Percentiles rank a stretch among this genome's conserved stretches.
phyloP scores from a whole-genome alignment of 208 protist species.

The Kentomonas sorsogonicus region DNA sequence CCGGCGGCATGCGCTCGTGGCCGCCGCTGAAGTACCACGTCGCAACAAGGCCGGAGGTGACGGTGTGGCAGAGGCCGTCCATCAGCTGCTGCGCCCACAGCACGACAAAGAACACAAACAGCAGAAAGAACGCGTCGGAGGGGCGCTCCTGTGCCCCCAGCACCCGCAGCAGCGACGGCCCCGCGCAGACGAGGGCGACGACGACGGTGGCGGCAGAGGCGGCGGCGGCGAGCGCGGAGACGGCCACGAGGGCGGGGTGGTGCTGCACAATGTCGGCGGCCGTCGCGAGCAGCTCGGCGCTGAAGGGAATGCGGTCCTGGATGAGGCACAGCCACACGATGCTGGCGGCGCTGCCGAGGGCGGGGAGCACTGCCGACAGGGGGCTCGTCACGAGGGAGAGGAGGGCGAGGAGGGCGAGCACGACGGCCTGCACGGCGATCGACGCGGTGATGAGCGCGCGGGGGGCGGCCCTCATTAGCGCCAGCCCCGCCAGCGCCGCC shows the following conservation, averaged over 20 bases:
- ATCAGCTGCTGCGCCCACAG: conserved; percentile 73
- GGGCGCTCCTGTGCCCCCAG: neutral
- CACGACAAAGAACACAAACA: conserved; percentile 30
- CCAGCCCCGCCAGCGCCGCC: neutral
- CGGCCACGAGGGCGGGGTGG: conserved; percentile 37
- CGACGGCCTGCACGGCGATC: conserved; percentile 7
- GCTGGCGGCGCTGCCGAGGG: no score
- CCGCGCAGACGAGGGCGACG: conserved; percentile 17
- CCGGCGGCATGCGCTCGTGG: conserved; percentile 39
- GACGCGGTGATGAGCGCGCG: conserved; percentile 10
- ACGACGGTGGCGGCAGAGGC: conserved; percentile 22
- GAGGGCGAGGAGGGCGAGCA: conserved; percentile 8
- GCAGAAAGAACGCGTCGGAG: conserved; percentile 8
- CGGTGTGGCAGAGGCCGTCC: conserved; percentile 58
- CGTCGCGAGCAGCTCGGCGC: conserved; percentile 31
- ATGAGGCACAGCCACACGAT: conserved; percentile 63
- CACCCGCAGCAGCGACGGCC: conserved; percentile 18
- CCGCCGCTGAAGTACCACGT: conserved; percentile 87
- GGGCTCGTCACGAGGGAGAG: no score
- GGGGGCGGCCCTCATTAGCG: conserved; percentile 10
- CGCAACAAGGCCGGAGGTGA: conserved; percentile 58
- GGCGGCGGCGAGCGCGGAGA: conserved; percentile 23
- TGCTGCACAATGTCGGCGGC: conserved; percentile 29
- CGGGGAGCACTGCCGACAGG: no score
- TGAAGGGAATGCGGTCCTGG: conserved; percentile 60